A percentile compares a stretch with the other conserved stretches of the same genome.
These are phyloP conservation scores for Xerocomellus amylosporus DNA, from an alignment of 768 basidiomycete genomes.

Conservation along the genomic window DNA sequence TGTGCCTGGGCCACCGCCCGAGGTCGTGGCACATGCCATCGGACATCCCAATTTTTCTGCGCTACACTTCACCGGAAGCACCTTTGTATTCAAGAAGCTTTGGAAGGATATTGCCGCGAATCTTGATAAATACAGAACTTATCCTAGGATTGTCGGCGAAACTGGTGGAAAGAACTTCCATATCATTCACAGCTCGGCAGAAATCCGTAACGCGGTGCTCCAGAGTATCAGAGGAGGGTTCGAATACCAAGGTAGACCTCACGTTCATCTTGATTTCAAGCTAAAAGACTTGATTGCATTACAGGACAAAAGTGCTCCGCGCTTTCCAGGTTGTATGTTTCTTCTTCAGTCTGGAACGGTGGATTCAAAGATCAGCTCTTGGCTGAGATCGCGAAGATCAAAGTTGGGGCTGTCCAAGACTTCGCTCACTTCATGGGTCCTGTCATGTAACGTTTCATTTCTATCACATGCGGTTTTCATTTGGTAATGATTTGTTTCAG, in stretches of 20 bases:
- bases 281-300: background rate
- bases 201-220: conserved; percentile 83
- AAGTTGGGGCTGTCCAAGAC: conserved; percentile 72
- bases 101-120: conserved; percentile 96
- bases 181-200: conserved; percentile 82
- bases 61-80: conserved; percentile 96
- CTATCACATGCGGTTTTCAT: background rate
- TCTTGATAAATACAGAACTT: conserved; percentile 80
- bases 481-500: conserved; percentile 36
- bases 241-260: conserved; percentile 81
- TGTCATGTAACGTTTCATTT: conserved; percentile 65
- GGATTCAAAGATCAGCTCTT: conserved; percentile 85
- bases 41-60: conserved; percentile 77
- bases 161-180: conserved; percentile 99
- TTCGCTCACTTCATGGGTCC: conserved; percentile 92
- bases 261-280: background rate
- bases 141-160: conserved; percentile 96
- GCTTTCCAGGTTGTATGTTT: conserved; percentile 85
- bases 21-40: conserved; percentile 84
- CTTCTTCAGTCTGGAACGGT: conserved; percentile 77
- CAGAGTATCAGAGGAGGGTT: conserved; percentile 88
- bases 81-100: conserved; percentile 88
- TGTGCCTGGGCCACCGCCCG: conserved; percentile 82
- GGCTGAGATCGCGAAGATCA: conserved; percentile 77
- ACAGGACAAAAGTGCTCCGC: conserved; percentile 96